Percentiles rank a stretch among this genome's conserved stretches.
phyloP scores from a whole-genome alignment of 1,284 basidiomycete species.

The Afroboletus lepidellus region DNA sequence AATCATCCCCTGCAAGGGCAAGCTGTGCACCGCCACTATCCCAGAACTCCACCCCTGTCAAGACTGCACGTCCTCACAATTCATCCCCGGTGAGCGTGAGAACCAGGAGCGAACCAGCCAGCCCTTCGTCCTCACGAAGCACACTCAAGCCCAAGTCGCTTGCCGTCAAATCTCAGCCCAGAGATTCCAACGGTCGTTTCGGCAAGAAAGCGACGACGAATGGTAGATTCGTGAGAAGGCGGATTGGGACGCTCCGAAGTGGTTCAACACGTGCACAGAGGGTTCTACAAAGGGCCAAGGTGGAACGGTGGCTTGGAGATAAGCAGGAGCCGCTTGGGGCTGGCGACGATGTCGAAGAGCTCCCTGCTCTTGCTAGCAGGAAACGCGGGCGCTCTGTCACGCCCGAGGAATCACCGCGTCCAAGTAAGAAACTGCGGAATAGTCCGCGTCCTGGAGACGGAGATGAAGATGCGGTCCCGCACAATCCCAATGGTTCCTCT shows the following conservation, averaged over 20 bases:
- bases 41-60: constrained; percentile 13
- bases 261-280: constrained; percentile 40
- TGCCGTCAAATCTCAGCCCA: constrained; percentile 49
- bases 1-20: constrained; percentile 25
- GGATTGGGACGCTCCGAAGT: constrained; percentile 27
- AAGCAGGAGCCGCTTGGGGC: constrained; percentile 23
- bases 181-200: constrained; percentile 49
- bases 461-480: constrained; percentile 32
- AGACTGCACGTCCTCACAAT: constrained; percentile 13
- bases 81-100: constrained; percentile 25
- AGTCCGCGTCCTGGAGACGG: constrained; percentile 20
- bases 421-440: constrained; percentile 29
- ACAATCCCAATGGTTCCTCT: constrained; percentile 27
- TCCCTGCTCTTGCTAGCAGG: constrained; percentile 12
- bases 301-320: constrained; percentile 35
- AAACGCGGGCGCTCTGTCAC: constrained; percentile 27
- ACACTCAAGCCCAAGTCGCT: constrained; percentile 43
- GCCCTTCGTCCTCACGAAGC: constrained; percentile 28
- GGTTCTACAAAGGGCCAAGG: constrained; percentile 41
- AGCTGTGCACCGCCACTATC: constrained; percentile 12
- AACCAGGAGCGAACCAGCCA: constrained; percentile 25
- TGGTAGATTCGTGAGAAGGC: constrained; percentile 46
- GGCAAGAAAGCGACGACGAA: constrained; percentile 53
- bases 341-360: constrained; percentile 23
- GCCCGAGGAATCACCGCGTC: constrained; percentile 27